Evolutionary conservation across 2,329 filamentous ascomycete genomes (phyloP), one percentile per base, ranked within the genome.

Genomic region (Exophiala aquamarina): DNA sequence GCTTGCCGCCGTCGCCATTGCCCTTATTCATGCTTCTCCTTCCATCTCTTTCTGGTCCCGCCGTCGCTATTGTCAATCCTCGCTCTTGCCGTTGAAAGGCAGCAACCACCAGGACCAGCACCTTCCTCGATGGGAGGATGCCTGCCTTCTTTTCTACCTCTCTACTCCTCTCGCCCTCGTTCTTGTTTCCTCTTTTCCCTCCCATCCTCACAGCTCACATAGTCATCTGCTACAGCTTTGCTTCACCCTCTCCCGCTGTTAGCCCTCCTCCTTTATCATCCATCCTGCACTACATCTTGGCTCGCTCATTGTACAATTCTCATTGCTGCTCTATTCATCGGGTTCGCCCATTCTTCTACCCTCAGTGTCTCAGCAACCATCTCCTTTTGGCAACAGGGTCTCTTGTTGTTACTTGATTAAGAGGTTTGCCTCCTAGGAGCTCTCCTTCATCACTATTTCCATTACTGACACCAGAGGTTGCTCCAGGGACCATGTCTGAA

Each of bases 281-380:
- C 54, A 55, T 58, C 53, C 57, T 49, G 47, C 51, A 47, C 47
- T 50, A 40, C 57, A 58, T 59, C 54, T 59, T 58, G 57, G 57
- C 46, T 54, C 54, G 54, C 54, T 57, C 56, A 59, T 59, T 57
- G 55, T 58, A 50, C 49, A 50, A 42, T 46, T 46, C 55, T 49
- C 40, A 51, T 55, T 50, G 47, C 52, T 52, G 43, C 52, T 52
- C 53, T 54, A 56, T 56, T 47, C 50, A 54, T 56, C 43, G 50
- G 32, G 50, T 37, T 40, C 38, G 29, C 36, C 50, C 44, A 42
- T 44, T 43, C 40, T 54, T 48, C 43, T 54, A 56, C 45, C 43
- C 47, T 18, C 43, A 45, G 41, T 41, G 19, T 41, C 40, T 44
- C 49, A 45, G 44, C 40, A 48, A 46, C 35, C 21, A 29, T 23